Base-by-base conservation (phyloP, 768 basidiomycete species). In the Holtermanniella nyarrowii region DNA sequence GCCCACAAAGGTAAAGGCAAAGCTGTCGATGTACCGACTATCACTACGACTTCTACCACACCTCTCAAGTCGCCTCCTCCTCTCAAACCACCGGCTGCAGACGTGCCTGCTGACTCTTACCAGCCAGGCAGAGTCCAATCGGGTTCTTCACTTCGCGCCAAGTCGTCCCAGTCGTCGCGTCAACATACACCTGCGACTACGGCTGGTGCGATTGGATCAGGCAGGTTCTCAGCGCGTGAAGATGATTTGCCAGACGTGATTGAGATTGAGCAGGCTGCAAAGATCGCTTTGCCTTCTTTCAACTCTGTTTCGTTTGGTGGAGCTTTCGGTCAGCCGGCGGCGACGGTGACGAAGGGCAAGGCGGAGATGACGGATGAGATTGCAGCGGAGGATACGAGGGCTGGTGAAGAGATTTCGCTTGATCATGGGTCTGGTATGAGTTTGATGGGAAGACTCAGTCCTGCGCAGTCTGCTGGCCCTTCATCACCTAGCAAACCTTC, bases 191-290 rank as follows among this genome's bases (percentile, higher is more conserved):
- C 31, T 16, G 7, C 31, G 10, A 16, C 31, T 7, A 37, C 10
- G 10, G 31, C 31, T 7, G 10, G 10, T 7, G 7, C 31, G 31
- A 42, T 20, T 20, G 53, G 44, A 16, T 52, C 40, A 5, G 66
- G 66, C 16, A 44, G 66, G 23, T 68, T 53, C 47, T 68, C 66
- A 3, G 66, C 66, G n/a, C 52, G 54, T 22, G 66, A 68, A 44
- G 66, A 68, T 48, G 66, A 68, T 55, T 42, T 68, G 42, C 66
- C 66, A 26, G 53, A 51, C 21, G 61, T 68, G 61, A 63, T 63
- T 13, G 66, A 68, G 26, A 47, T 68, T 44, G 61, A 62, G 40
- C 53, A 60, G 25, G 31, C 31, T 37, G 26, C 54, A 24, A 64
- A 62, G 56, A 66, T 66, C 31, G 52, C 62, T 5, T 37, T 63